These are phyloP conservation scores for Blastocystis hominis DNA, from an alignment of 352 stramenopile species.

Conservation along the genomic window DNA sequence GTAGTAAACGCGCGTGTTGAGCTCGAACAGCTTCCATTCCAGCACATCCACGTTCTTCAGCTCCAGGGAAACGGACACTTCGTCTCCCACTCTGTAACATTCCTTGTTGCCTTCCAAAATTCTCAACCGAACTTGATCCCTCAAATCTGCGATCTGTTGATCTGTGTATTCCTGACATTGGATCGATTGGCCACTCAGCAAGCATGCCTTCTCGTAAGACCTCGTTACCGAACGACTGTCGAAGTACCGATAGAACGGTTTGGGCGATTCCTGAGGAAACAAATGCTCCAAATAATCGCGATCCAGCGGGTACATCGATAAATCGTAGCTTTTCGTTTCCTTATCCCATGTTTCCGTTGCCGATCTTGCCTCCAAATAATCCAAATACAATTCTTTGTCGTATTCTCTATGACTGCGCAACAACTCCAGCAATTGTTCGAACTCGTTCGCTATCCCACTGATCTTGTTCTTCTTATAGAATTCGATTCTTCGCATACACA, in stretches of 20 bases:
- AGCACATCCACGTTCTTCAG: slow-evolving; percentile 56
- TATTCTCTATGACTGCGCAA: background rate
- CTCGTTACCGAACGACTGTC: background rate
- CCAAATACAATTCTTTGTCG: background rate
- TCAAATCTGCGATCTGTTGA: background rate
- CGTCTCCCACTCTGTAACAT: background rate
- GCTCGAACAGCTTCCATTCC: slow-evolving; percentile 45
- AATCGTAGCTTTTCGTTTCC: background rate
- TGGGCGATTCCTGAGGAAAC: background rate
- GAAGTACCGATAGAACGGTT: background rate
- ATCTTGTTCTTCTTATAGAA: background rate
- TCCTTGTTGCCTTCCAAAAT: background rate
- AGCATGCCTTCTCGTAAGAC: background rate
- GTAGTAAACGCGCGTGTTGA: slow-evolving; percentile 56
- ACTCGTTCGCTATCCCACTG: background rate
- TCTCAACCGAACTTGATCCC: background rate
- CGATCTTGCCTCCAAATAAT: background rate
- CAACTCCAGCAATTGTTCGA: background rate
- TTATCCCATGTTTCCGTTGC: background rate
- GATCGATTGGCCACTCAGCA: background rate
- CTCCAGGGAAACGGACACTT: slow-evolving; percentile 1
- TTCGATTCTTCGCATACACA: background rate
- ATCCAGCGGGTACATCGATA: background rate
- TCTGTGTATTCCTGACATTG: background rate
- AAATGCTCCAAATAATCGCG: background rate